Evolutionary conservation across 768 basidiomycete species (phyloP).

Genomic region (Gautieria morchelliformis): DNA sequence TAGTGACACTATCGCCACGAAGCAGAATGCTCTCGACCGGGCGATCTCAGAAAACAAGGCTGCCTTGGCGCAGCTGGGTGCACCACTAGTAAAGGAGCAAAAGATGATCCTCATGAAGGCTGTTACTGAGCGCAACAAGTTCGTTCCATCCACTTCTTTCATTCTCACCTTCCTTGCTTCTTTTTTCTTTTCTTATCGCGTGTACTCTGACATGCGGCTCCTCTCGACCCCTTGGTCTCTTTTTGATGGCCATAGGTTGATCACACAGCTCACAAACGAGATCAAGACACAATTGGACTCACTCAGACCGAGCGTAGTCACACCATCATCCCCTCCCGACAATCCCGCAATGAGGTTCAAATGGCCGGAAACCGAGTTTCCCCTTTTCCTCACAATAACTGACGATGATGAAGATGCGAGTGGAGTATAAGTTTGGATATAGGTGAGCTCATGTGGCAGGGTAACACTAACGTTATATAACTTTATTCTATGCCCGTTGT

Average conservation of each 20-base stretch:
- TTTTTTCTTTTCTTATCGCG: neutral
- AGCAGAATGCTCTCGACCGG: neutral
- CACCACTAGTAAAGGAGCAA: neutral
- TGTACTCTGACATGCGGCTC: neutral
- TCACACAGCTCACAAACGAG: constrained; percentile 3
- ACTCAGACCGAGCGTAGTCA: neutral
- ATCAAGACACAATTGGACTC: neutral
- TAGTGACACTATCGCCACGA: neutral
- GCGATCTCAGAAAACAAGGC: constrained; percentile 4
- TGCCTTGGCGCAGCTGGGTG: neutral
- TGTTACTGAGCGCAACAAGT: constrained; percentile 8
- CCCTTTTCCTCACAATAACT: neutral
- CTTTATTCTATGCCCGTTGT: neutral
- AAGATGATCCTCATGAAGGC: constrained; percentile 1
- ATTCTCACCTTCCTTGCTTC: neutral
- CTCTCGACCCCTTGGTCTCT: neutral
- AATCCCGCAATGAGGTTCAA: neutral
- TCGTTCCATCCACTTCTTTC: constrained; percentile 1
- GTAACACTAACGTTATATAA: neutral
- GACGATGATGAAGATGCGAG: constrained; percentile 1
- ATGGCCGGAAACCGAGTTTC: constrained; percentile 8
- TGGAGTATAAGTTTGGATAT: neutral
- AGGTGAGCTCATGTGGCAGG: neutral
- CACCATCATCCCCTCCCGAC: neutral
- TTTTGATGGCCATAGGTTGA: neutral